Conservation (phyloP, 306 rosid genomes). For the Rosa multiflora region DNA sequence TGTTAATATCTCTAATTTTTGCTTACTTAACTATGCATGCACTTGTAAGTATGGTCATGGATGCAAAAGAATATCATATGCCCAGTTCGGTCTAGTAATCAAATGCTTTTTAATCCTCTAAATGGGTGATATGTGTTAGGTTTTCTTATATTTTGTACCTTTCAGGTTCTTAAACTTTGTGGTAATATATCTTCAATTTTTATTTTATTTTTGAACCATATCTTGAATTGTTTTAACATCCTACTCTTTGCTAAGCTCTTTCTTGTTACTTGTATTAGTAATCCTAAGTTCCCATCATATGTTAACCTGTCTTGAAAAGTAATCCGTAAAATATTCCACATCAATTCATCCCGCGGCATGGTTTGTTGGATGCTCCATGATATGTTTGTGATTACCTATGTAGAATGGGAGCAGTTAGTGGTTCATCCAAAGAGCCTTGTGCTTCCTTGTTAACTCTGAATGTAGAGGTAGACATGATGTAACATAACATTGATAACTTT, state of each 20-base stretch:
- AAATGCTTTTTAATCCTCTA: neutral
- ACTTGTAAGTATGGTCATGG: constrained; percentile 10
- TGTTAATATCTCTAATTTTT: constrained; percentile 23
- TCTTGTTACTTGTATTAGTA: neutral
- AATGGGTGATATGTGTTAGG: neutral
- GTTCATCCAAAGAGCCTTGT: neutral
- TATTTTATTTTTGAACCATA: neutral
- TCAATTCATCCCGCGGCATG: neutral
- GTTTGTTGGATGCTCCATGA: neutral
- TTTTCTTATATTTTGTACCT: neutral
- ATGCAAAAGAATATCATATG: constrained; percentile 6
- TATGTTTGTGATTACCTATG: neutral
- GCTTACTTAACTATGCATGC: constrained; percentile 12
- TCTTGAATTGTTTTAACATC: neutral
- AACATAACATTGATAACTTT: neutral
- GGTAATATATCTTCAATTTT: neutral
- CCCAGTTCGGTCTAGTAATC: neutral
- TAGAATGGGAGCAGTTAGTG: neutral
- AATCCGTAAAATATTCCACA: neutral
- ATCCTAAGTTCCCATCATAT: neutral
- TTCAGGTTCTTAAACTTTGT: neutral
- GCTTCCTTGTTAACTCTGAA: neutral
- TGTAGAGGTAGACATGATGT: neutral
- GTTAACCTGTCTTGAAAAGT: neutral
- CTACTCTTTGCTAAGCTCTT: neutral